Conservation (phyloP, 108 stramenopile genomes). For the Cyclostephanos tholiformis region DNA sequence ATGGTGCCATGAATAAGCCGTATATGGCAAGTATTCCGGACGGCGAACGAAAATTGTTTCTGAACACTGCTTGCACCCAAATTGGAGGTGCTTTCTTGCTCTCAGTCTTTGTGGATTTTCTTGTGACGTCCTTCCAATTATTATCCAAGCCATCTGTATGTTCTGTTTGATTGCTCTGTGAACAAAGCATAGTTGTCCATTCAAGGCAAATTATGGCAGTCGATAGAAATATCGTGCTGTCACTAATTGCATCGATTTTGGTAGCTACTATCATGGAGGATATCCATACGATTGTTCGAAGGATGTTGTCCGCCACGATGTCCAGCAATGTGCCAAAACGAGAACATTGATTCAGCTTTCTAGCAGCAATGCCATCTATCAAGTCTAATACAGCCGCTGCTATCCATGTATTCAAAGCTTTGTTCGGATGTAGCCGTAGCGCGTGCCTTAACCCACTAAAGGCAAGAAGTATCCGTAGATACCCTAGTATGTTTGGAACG, state of each 20-base stretch:
- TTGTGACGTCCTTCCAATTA: constrained; percentile 42
- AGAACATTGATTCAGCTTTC: constrained; percentile 64
- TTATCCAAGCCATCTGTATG: not conserved
- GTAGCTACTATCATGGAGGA: constrained; percentile 28
- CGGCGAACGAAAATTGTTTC: constrained; percentile 55
- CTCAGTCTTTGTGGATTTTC: not conserved
- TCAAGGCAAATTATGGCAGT: constrained; percentile 52
- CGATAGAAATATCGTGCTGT: constrained; percentile 4
- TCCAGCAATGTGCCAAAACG: constrained; percentile 64
- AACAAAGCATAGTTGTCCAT: constrained; percentile 68
- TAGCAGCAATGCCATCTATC: constrained; percentile 61
- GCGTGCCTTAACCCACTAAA: constrained; percentile 44
- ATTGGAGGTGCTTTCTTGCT: constrained; percentile 35
- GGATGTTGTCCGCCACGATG: constrained; percentile 64
- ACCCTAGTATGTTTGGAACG: constrained; percentile 64
- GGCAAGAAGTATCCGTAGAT: constrained; percentile 55
- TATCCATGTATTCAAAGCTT: constrained; percentile 54
- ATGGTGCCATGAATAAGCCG: constrained; percentile 53
- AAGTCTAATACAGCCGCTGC: constrained; percentile 55
- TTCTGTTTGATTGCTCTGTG: constrained; percentile 49
- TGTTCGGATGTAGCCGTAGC: constrained; percentile 13
- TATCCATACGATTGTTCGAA: constrained; percentile 59
- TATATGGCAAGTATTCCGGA: constrained; percentile 55
- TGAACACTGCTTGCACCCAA: constrained; percentile 56
- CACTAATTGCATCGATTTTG: constrained; percentile 17